Percentiles rank a stretch among this genome's conserved stretches.
These are phyloP conservation scores for Macrophomina pseudophaseolina DNA, from an alignment of 2,329 filamentous ascomycete genomes.

Conservation along the genomic window DNA sequence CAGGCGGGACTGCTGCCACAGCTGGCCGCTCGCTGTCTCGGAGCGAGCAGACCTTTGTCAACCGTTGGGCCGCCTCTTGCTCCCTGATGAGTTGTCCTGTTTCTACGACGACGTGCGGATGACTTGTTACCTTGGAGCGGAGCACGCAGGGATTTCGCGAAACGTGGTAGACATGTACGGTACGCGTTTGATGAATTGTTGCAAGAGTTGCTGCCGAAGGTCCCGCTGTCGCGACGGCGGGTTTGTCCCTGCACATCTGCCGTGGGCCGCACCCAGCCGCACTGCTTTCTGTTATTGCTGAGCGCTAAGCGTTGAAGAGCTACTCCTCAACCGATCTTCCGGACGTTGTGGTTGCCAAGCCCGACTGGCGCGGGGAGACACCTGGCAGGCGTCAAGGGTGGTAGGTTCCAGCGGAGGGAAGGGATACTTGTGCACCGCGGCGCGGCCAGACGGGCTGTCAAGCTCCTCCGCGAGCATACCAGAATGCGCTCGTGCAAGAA, in stretches of 20 bases:
- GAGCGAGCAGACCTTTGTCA: slow-evolving; percentile 1
- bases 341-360: not conserved
- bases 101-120: not conserved
- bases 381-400: not conserved
- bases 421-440: no score
- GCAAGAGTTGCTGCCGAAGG: not conserved
- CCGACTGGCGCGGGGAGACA: not conserved
- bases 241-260: slow-evolving; percentile 3
- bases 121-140: slow-evolving; percentile 3
- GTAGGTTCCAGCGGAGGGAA: not conserved
- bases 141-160: slow-evolving; percentile 8
- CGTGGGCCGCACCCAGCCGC: not conserved
- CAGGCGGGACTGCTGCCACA: not conserved
- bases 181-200: not conserved
- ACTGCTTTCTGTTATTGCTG: not conserved
- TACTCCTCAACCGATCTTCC: slow-evolving; percentile 11
- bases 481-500: slow-evolving; percentile 1
- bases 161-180: slow-evolving; percentile 10
- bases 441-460: not conserved
- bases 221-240: not conserved
- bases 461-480: not conserved
- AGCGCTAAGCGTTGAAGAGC: not conserved
- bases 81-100: slow-evolving; percentile 15
- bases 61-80: not conserved
- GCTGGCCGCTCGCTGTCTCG: slow-evolving; percentile 8